These are phyloP conservation scores for Sonneratia caseolaris DNA, from an alignment of 345 rosid genomes.

Conservation along the genomic window DNA sequence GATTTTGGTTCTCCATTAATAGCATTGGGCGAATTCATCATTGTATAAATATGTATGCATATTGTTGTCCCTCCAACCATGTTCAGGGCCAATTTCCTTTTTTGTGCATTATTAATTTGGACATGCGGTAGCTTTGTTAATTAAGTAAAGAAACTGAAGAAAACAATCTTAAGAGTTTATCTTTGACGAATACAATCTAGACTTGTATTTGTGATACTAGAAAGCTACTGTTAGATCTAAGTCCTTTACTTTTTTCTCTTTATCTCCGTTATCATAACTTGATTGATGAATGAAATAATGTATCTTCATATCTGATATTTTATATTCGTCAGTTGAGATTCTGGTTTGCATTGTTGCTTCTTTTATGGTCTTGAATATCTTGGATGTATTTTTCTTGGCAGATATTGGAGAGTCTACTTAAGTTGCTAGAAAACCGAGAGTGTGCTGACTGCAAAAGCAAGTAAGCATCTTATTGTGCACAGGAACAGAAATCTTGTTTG, in stretches of 20 bases:
- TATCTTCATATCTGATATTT: background rate
- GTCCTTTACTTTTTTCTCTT: background rate
- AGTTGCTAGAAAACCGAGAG: constrained; percentile 76
- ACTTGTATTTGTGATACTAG: background rate
- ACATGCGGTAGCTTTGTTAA: too few relatives aligned
- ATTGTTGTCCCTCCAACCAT: too few relatives aligned
- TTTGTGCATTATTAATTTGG: too few relatives aligned
- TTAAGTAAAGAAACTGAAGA: background rate
- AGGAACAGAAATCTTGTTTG: background rate
- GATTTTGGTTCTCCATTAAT: too few relatives aligned
- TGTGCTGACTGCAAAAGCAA: constrained; percentile 96
- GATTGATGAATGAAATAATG: background rate
- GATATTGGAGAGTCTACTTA: constrained; percentile 82
- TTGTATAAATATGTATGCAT: too few relatives aligned
- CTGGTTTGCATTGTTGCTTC: background rate
- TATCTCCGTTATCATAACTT: background rate
- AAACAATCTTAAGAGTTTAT: background rate
- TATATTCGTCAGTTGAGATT: background rate
- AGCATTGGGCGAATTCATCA: too few relatives aligned
- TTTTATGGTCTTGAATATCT: background rate
- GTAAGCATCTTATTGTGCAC: constrained; percentile 31
- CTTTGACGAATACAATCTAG: background rate
- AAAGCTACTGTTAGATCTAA: background rate
- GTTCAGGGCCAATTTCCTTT: too few relatives aligned
- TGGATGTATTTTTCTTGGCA: constrained; percentile 13